Percentiles rank a stretch among this genome's conserved stretches.
phyloP scores from a whole-genome alignment of 495 filamentous ascomycete species.

The Hyaloscypha finlandica region DNA sequence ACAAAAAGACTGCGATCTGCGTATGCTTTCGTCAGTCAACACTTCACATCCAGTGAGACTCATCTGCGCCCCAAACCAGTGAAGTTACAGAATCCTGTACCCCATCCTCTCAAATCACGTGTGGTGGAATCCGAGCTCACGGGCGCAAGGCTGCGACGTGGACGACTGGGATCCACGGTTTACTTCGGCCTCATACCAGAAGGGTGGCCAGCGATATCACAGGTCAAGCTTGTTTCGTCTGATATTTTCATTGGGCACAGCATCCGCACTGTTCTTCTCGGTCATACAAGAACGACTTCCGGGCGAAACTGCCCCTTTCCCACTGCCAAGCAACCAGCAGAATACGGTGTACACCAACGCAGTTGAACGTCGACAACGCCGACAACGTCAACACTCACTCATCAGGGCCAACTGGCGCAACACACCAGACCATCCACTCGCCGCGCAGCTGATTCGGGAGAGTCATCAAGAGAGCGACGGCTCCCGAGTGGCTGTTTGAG shows the following conservation, averaged over 20 bases:
- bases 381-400: no score
- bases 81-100: constrained; percentile 12
- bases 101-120: neutral
- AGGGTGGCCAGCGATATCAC: neutral
- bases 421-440: neutral
- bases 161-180: neutral
- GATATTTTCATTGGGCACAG: neutral
- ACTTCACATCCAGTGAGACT: neutral
- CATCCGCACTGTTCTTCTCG: neutral
- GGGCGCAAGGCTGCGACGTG: neutral
- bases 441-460: neutral
- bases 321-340: neutral
- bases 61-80: constrained; percentile 4
- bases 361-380: neutral
- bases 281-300: neutral
- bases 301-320: neutral
- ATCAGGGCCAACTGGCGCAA: no score
- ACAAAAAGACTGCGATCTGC: neutral
- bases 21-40: neutral
- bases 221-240: neutral
- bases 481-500: neutral
- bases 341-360: no score
- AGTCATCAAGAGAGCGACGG: neutral
- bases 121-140: neutral
- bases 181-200: neutral